Evolutionary conservation across 2,329 filamentous ascomycete genomes (phyloP), one percentile per base, ranked within the genome.

Genomic region (Microcera coccophila): DNA sequence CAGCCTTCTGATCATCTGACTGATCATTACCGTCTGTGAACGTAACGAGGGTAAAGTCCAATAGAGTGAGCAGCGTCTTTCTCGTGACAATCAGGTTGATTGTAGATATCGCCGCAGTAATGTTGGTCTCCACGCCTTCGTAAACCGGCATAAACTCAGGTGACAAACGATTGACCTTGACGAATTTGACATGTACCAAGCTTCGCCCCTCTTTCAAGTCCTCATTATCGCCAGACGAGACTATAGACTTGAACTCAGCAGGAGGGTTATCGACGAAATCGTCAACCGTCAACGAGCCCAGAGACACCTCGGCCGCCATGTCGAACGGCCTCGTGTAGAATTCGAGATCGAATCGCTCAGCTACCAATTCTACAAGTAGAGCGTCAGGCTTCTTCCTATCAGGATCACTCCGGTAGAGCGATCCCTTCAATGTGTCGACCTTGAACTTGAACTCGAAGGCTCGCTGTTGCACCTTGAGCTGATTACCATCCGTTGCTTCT

Each of bases 361-460:
- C 93, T 24, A 97, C 84, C 7, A 98, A 71, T 59, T 97, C 91
- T 2, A 95, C 91, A 8, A 99, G 74, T 2, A 98, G 72, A 41
- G 86, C 75, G 57, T 98, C 94, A 0, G 82, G 78, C 49, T 83
- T 83, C 47, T 78, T 78, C 36, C 83, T 82, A 53, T 91, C 84
- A 1, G 87, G 81, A 56, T 96, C 90, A 42, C 90, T 89, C 50
- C 84, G 82, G 65, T 88, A 98, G 1, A 99, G 73, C 1, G 93
- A 97, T 2, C 93, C 93, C 65, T 94, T 90, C 35, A 99, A 76
- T 47, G 86, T 89, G 58, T 95, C 93, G 26, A 98, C 93, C 8
- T 88, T 90, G 65, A 99, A 98, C 53, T 90, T 94, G 70, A 98
- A 88, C 62, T 98, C 90, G 54, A 99, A 97, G 50, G 85, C 91